Conservation (phyloP, 148 eudicot genomes). For the Rhododendron vialii region DNA sequence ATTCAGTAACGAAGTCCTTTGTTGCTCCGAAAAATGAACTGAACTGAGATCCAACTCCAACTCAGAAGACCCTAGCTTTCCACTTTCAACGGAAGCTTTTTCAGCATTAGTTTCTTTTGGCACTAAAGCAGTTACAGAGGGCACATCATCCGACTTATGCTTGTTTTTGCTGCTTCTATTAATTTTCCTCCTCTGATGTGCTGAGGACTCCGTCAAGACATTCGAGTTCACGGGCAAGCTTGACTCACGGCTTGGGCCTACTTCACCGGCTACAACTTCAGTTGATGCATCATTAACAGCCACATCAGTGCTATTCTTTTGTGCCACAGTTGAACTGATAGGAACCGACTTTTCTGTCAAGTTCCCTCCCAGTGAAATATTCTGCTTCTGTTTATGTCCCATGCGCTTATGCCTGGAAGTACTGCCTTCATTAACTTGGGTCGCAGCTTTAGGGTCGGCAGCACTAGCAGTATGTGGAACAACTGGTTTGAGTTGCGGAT, state of each 20-base stretch:
- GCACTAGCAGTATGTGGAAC: constrained; percentile 26
- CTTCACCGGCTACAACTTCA: constrained; percentile 25
- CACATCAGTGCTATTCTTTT: constrained; percentile 11
- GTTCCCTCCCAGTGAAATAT: constrained; percentile 30
- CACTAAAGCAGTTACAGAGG: constrained; percentile 22
- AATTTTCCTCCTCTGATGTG: constrained; percentile 50
- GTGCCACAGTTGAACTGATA: constrained; percentile 10
- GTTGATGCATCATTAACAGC: constrained; percentile 11
- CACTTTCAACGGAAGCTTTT: constrained; percentile 27
- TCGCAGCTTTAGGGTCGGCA: constrained; percentile 23
- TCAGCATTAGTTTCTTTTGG: constrained; percentile 32
- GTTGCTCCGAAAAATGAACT: constrained; percentile 33
- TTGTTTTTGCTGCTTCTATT: constrained; percentile 53
- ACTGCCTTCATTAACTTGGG: constrained; percentile 33
- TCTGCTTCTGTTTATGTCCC: constrained; percentile 57
- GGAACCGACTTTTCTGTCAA: constrained; percentile 26
- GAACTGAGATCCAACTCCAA: constrained; percentile 28
- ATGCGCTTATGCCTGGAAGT: constrained; percentile 42
- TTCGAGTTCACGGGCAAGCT: constrained; percentile 20
- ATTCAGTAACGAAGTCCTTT: constrained; percentile 28
- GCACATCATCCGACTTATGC: constrained; percentile 48
- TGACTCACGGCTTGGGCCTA: constrained; percentile 16
- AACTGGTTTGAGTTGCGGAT: constrained; percentile 18
- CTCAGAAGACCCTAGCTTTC: constrained; percentile 26
- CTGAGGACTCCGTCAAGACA: constrained; percentile 29